Evolutionary conservation across 192 early-diverging fungal species (phyloP).

Genomic region (Rhizoclosmatium globosum): DNA sequence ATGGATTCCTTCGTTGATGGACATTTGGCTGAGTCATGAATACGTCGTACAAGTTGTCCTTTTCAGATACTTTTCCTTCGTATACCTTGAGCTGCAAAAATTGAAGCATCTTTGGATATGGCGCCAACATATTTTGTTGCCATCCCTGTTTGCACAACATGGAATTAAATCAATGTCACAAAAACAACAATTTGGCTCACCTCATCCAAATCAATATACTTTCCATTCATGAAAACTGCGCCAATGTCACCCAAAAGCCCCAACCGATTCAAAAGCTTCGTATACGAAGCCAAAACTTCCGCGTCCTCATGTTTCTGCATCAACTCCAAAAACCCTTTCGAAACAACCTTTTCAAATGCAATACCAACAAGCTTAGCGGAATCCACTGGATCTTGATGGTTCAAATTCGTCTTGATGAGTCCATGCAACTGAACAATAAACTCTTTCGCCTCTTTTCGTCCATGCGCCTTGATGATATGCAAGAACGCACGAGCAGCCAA

Average conservation of each 20-base stretch:
- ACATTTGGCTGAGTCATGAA: constrained; percentile 73
- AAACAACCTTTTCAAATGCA: constrained; percentile 14
- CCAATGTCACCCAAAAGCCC: constrained; percentile 40
- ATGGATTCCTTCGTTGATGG: constrained; percentile 68
- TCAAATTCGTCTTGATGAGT: neutral
- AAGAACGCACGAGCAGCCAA: constrained; percentile 48
- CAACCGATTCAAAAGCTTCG: constrained; percentile 21
- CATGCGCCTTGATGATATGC: constrained; percentile 46
- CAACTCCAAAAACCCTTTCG: neutral
- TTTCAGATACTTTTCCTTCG: constrained; percentile 56
- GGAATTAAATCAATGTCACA: neutral
- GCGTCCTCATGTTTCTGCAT: constrained; percentile 7
- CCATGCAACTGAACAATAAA: constrained; percentile 47
- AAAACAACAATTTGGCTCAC: constrained; percentile 38
- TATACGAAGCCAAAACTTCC: neutral
- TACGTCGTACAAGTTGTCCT: constrained; percentile 72
- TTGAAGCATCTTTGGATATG: constrained; percentile 62
- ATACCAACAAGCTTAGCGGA: neutral
- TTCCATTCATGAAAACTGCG: constrained; percentile 83
- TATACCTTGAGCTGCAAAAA: constrained; percentile 58
- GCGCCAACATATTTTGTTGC: constrained; percentile 59
- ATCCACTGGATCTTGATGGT: neutral
- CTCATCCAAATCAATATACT: constrained; percentile 69
- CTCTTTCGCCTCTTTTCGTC: constrained; percentile 30
- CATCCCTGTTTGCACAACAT: constrained; percentile 44